Base-by-base conservation (phyloP, 2,329 filamentous ascomycete genomes). In the Colletotrichum godetiae region DNA sequence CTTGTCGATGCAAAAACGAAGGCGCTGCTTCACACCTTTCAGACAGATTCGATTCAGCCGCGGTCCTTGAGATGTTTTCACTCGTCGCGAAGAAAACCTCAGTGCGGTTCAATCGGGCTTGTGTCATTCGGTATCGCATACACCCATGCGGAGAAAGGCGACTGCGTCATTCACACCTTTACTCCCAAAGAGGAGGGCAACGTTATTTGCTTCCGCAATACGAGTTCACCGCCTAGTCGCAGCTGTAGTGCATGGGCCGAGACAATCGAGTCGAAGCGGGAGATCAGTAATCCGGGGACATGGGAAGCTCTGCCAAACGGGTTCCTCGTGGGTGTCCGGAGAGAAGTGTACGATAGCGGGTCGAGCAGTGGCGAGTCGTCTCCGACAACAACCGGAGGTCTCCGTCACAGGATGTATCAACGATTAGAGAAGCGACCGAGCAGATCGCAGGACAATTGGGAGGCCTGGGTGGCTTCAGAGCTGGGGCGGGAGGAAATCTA, bases 111-210 rank as follows among this genome's bases (percentile, higher is more conserved):
- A 1, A 82, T 87, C 1, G 89, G 91, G 0, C 81, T 95, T 1
- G 86, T 86, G 33, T 91, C 88, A 15, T 84, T 95, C n/a, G 91
- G 89, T 0, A 81, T 95, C 27, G 89, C 88, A 13, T 94, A 94
- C 78, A 86, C 87, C 3, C 88, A 89, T 72, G 83, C 85, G 4
- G 88, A 90, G 24, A 89, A 88, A 0, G 87, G 89, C 12, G 88
- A 92, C 61, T 90, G 92, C 69, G 85, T 94, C 24, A 84, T 94
- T 74, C 91, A 93, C 66, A 92, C 88, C 0, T 93, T 92, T 77
- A 83, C 86, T 0, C 87, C 90, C 0, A 81, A 86, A 11, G 82
- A 86, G 35, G 88, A 89, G 12, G 86, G 82, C 46, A 88, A 86
- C 77, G 86, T 84, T 64, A 89, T 94, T 12, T 91, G 88, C 78